Evolutionary conservation across 495 filamentous ascomycete species (phyloP).

Genomic region (Cercophora sp.): DNA sequence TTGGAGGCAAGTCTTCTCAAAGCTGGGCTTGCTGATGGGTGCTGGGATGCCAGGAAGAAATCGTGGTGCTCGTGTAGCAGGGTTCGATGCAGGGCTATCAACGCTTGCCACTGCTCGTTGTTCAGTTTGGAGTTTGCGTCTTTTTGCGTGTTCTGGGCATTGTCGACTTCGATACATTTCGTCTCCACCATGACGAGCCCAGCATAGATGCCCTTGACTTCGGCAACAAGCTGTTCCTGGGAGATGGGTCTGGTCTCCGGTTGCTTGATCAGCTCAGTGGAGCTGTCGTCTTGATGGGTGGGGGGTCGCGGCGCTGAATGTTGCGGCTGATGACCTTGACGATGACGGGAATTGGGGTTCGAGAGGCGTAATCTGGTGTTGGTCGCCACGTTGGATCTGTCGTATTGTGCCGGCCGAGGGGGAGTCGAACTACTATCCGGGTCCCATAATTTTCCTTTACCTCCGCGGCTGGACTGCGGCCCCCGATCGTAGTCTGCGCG

Average conservation of each 20-base stretch:
- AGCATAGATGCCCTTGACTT: constrained; percentile 73
- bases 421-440: no score
- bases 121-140: constrained; percentile 43
- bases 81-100: constrained; percentile 68
- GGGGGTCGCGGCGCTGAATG: not conserved
- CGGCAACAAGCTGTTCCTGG: constrained; percentile 66
- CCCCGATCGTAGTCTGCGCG: no score
- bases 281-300: constrained; percentile 10
- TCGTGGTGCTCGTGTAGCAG: constrained; percentile 73
- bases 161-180: constrained; percentile 71
- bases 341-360: constrained; percentile 8
- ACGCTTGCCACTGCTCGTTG: constrained; percentile 65
- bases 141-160: constrained; percentile 47
- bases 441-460: no score
- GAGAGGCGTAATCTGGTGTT: constrained; percentile 14
- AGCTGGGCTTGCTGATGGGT: constrained; percentile 61
- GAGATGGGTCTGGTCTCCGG: constrained; percentile 65
- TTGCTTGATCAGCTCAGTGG: constrained; percentile 42
- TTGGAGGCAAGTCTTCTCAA: constrained; percentile 59
- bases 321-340: constrained; percentile 5
- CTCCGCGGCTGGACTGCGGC: no score
- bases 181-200: constrained; percentile 75
- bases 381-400: constrained; percentile 19
- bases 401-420: no score
- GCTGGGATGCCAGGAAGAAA: constrained; percentile 72